Evolutionary conservation across 805 yeast genomes (phyloP).

Genomic region (Zygoascus ofunaensis): DNA sequence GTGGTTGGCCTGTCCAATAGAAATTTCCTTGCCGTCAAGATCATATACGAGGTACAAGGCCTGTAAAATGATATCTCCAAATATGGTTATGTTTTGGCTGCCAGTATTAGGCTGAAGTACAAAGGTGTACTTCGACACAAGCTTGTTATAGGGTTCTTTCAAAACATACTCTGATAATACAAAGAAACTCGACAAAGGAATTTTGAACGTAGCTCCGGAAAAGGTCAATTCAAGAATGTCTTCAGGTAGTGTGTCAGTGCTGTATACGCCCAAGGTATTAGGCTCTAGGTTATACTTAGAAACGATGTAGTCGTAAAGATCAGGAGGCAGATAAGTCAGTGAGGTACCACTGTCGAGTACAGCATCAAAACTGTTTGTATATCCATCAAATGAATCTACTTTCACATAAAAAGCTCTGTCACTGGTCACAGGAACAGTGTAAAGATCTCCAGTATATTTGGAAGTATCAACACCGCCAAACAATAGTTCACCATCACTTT

Average conservation of each 20-base stretch:
- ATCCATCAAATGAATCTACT: slow-evolving; percentile 1
- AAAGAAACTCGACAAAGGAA: slow-evolving; percentile 11
- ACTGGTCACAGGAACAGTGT: slow-evolving; percentile 34
- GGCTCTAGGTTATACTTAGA: slow-evolving; percentile 6
- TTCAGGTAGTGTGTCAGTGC: slow-evolving; percentile 1
- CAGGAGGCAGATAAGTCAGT: slow-evolving; percentile 39
- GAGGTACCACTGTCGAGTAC: slow-evolving; percentile 47
- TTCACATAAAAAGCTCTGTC: slow-evolving; percentile 14
- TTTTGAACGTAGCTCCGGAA: slow-evolving; percentile 20
- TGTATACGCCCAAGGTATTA: slow-evolving; percentile 3
- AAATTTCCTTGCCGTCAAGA: slow-evolving; percentile 45
- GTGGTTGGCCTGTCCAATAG: slow-evolving; percentile 41
- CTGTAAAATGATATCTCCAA: slow-evolving; percentile 60
- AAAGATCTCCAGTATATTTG: slow-evolving; percentile 34
- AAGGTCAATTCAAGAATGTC: slow-evolving; percentile 16
- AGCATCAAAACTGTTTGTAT: slow-evolving; percentile 3
- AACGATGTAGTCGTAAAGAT: slow-evolving; percentile 17
- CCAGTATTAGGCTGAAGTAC: too few species aligned
- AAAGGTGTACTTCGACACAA: slow-evolving; percentile 5
- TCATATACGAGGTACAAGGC: slow-evolving; percentile 63
- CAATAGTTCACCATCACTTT: slow-evolving; percentile 22
- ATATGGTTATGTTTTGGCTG: slow-evolving; percentile 23
- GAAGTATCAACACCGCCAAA: slow-evolving; percentile 45
- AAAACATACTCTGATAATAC: background rate
- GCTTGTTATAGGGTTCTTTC: slow-evolving; percentile 1